Base-by-base conservation (phyloP, 768 basidiomycete genomes). In the Sarcomyxa edulis region DNA sequence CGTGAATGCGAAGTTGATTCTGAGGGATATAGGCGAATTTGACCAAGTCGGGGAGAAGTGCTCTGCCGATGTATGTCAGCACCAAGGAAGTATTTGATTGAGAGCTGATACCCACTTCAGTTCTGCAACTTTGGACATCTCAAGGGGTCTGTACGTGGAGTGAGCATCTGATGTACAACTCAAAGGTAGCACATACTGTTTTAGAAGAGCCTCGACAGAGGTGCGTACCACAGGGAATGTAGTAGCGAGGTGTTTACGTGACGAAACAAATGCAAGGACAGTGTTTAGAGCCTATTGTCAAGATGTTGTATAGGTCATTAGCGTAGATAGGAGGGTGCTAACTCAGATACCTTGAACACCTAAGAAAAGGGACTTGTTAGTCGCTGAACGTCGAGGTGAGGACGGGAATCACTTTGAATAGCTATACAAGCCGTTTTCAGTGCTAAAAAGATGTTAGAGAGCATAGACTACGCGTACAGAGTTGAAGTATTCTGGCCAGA, bases 191-290 rank as follows among this genome's bases (percentile, higher is more conserved):
- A 28, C 14, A 35, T 44, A 86, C 91, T 78, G 69, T 51, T 87
- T 86, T 14, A 92, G 57, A 6, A 93, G 66, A 32, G 72, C 67
- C 62, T 94, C 90, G 0, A 90, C 88, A n/a, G 87, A 88, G 10
- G 74, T 69, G 29, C 83, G 72, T 18, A 93, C 69, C 3, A 78
- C 72, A 5, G 78, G 67, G 50, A 92, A 94, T 0, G 87, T 92
- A 6, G 77, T 81, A 6, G 88, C 84, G 23, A 94, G 58, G 46
- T 86, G 77, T 47, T 87, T 85, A 44, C 87, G 71, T 0, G 87
- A 81, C 2, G 87, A 85, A 26, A 90, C 72, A 51, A 95, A 95
- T 0, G 85, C 90, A 27, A 93, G 72, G 4, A 95, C 87, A 10
- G 90, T 89, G 49, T 93, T 94, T 32, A 94, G 64, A 7, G 90